A percentile compares a stretch with the other conserved stretches of the same genome.
Evolutionary conservation across 1,139 yeast species (phyloP).

Genomic region (Saccharomyces hybrid): DNA sequence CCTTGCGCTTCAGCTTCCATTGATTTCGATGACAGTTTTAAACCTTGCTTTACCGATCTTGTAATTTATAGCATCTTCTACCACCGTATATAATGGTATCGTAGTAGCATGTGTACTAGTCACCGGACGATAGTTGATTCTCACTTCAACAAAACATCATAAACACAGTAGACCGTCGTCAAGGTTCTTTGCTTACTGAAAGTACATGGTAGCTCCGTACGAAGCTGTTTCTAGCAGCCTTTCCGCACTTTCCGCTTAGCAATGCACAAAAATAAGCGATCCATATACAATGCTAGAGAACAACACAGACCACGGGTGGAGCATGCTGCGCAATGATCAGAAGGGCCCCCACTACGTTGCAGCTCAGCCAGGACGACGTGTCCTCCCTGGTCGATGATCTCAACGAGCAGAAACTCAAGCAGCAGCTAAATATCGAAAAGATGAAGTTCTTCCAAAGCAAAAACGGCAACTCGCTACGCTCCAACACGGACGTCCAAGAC

Average conservation of each 20-base stretch:
- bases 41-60: too few relatives aligned
- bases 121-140: not conserved
- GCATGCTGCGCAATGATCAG: constrained; percentile 10
- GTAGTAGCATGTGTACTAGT: not conserved
- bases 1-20: too few relatives aligned
- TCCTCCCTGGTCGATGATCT: constrained; percentile 13
- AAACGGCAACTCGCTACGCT: not conserved
- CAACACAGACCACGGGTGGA: not conserved
- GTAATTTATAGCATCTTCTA: too few relatives aligned
- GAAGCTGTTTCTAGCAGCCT: not conserved
- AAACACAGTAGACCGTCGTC: not conserved
- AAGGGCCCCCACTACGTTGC: constrained; percentile 13
- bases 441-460: constrained; percentile 1
- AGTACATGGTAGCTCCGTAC: not conserved
- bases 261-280: not conserved
- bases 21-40: too few relatives aligned
- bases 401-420: constrained; percentile 13
- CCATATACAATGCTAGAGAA: not conserved
- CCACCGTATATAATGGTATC: not conserved
- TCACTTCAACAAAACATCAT: not conserved
- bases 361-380: constrained; percentile 13
- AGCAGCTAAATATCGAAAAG: constrained; percentile 1
- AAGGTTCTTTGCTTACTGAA: not conserved
- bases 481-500: not conserved
- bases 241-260: not conserved